These are phyloP conservation scores for Calonectria crousiana DNA, from an alignment of 2,329 filamentous ascomycete genomes.

Conservation along the genomic window DNA sequence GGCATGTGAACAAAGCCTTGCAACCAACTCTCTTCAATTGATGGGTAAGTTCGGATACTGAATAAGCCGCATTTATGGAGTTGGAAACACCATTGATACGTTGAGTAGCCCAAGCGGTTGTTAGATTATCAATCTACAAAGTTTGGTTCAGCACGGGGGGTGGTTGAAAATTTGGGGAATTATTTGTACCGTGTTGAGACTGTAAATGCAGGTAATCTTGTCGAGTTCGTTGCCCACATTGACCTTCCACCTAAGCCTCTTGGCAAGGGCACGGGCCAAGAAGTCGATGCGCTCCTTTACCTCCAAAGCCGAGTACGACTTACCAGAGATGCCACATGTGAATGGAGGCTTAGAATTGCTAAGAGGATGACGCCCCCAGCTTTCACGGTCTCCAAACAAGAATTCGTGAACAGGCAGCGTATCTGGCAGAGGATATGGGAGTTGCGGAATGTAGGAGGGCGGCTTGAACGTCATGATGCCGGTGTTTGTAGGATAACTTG, in stretches of 20 bases:
- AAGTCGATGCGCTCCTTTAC: constrained; percentile 12
- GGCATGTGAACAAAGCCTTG: constrained; percentile 20
- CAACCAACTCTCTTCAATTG: constrained; percentile 15
- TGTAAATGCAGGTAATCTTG: constrained; percentile 20
- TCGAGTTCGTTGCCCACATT: constrained; percentile 11
- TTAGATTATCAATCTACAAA: constrained; percentile 12
- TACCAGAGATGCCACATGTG: constrained; percentile 19
- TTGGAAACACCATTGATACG: constrained; percentile 21
- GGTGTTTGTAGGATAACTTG: background rate
- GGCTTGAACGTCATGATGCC: constrained; percentile 13
- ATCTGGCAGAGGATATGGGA: constrained; percentile 10
- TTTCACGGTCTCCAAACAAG: constrained; percentile 12
- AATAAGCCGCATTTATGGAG: constrained; percentile 17
- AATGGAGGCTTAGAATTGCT: constrained; percentile 15
- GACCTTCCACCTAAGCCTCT: constrained; percentile 12
- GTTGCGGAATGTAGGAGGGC: constrained; percentile 16
- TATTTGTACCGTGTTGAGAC: constrained; percentile 12
- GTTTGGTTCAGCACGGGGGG: background rate
- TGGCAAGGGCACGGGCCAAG: constrained; percentile 13
- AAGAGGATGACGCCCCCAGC: constrained; percentile 9
- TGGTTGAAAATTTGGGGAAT: background rate
- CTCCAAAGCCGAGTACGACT: constrained; percentile 2
- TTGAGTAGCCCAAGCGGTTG: constrained; percentile 20
- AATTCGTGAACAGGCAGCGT: constrained; percentile 18
- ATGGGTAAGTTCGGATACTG: constrained; percentile 15